Evolutionary conservation across 2,329 filamentous ascomycete species (phyloP).

Genomic region (Exophiala lecanii-corni): DNA sequence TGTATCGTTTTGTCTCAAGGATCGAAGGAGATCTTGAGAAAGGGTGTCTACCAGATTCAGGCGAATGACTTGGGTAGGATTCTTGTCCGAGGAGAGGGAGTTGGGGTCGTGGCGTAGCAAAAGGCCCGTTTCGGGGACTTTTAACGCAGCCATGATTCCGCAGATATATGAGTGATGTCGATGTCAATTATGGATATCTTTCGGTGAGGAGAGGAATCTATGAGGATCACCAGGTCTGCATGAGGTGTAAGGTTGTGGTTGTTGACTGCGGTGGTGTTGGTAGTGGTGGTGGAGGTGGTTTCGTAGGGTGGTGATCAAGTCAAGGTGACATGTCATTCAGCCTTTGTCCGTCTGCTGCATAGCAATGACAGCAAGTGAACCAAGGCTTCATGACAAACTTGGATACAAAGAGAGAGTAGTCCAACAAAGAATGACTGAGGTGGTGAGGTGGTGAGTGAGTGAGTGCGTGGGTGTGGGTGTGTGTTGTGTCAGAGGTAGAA

Average conservation of each 20-base stretch:
- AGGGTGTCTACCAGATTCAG: slow-evolving; percentile 42
- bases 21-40: slow-evolving; percentile 43
- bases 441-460: slow-evolving; percentile 1
- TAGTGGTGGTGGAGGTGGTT: slow-evolving; percentile 2
- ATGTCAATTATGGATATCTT: no score
- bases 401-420: not conserved
- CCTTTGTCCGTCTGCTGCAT: slow-evolving; percentile 15
- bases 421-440: slow-evolving; percentile 4
- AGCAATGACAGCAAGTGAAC: slow-evolving; percentile 19
- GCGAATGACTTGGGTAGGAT: slow-evolving; percentile 43
- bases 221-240: no score
- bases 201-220: not conserved
- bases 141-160: slow-evolving; percentile 22
- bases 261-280: slow-evolving; percentile 1
- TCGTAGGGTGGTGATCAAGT: slow-evolving; percentile 5
- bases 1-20: slow-evolving; percentile 39
- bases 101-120: slow-evolving; percentile 9
- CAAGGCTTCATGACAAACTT: slow-evolving; percentile 14
- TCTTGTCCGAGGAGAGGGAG: slow-evolving; percentile 17
- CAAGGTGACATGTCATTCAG: slow-evolving; percentile 11
- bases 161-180: no score
- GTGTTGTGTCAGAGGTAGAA: not conserved
- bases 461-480: not conserved
- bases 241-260: slow-evolving; percentile 1
- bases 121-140: slow-evolving; percentile 20